Conservation (phyloP, 768 basidiomycete species). For the Russula abietina region DNA sequence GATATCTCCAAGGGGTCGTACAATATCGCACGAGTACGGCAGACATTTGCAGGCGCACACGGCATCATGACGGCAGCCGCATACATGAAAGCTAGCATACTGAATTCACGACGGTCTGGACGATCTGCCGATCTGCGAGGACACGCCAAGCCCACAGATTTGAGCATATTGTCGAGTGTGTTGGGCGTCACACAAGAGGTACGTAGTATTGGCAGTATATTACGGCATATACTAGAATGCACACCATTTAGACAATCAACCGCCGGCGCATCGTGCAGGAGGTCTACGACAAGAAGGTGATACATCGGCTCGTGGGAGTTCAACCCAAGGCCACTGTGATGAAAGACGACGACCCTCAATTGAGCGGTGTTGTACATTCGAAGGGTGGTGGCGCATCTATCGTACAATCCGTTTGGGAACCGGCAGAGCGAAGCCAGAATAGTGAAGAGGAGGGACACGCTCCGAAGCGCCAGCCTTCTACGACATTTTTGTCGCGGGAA, state of each 20-base stretch:
- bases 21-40: constrained; percentile 73
- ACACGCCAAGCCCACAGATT: constrained; percentile 48
- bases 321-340: constrained; percentile 22
- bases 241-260: constrained; percentile 53
- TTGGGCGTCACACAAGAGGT: constrained; percentile 85
- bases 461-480: constrained; percentile 10
- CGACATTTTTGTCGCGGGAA: constrained; percentile 5
- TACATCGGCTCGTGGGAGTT: constrained; percentile 57
- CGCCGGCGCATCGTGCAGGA: constrained; percentile 66
- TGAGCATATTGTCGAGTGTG: constrained; percentile 75
- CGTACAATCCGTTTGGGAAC: constrained; percentile 38
- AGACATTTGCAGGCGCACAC: constrained; percentile 77
- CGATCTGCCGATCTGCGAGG: constrained; percentile 42
- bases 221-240: neutral
- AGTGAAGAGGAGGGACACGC: constrained; percentile 27
- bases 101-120: constrained; percentile 51
- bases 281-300: constrained; percentile 49
- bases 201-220: constrained; percentile 25
- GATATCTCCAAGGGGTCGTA: constrained; percentile 90
- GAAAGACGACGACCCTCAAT: constrained; percentile 10
- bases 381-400: constrained; percentile 25
- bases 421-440: constrained; percentile 34
- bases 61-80: constrained; percentile 72
- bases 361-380: constrained; percentile 4
- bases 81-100: constrained; percentile 56